A percentile compares a stretch with the other conserved stretches of the same genome.
These are phyloP conservation scores for Penicillium sp. DNA, from an alignment of 2,329 filamentous ascomycete species.

Conservation along the genomic window DNA sequence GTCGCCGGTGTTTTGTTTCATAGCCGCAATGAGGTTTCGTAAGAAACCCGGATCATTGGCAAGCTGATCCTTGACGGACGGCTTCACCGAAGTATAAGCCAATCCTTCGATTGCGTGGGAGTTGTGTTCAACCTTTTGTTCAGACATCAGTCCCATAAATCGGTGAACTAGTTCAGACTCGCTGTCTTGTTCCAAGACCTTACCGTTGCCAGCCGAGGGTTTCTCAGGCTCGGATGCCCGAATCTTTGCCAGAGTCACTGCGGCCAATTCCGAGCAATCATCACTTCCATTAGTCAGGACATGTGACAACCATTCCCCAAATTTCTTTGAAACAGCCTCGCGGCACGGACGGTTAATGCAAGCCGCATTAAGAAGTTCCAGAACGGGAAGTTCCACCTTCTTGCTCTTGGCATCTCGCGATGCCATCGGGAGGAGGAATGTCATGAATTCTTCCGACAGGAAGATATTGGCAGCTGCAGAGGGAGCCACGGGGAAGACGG, in stretches of 20 bases:
- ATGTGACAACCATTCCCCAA: conserved; percentile 81
- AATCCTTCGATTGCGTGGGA: conserved; percentile 83
- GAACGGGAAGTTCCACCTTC: conserved; percentile 78
- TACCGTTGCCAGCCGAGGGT: conserved; percentile 31
- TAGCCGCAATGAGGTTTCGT: conserved; percentile 59
- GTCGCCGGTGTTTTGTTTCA: conserved; percentile 53
- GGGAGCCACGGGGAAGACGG: conserved; percentile 81
- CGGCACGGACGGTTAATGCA: conserved; percentile 82
- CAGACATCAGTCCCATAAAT: conserved; percentile 51
- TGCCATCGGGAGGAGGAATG: conserved; percentile 72
- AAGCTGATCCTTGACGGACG: conserved; percentile 79
- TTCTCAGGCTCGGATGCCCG: conserved; percentile 36
- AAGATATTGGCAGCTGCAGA: conserved; percentile 75
- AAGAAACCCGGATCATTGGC: conserved; percentile 67
- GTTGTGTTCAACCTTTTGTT: conserved; percentile 53
- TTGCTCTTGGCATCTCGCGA: conserved; percentile 77
- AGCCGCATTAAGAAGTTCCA: conserved; percentile 88
- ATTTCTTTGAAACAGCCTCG: conserved; percentile 80
- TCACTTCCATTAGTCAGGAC: conserved; percentile 72
- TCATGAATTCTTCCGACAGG: conserved; percentile 81
- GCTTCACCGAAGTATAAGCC: conserved; percentile 84
- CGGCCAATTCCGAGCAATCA: conserved; percentile 53
- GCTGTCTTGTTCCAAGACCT: conserved; percentile 40
- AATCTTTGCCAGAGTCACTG: conserved; percentile 71
- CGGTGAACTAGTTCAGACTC: conserved; percentile 54